phyloP scores from a whole-genome alignment of 2,329 filamentous ascomycete species.

The Zasmidium citrigriseum region DNA sequence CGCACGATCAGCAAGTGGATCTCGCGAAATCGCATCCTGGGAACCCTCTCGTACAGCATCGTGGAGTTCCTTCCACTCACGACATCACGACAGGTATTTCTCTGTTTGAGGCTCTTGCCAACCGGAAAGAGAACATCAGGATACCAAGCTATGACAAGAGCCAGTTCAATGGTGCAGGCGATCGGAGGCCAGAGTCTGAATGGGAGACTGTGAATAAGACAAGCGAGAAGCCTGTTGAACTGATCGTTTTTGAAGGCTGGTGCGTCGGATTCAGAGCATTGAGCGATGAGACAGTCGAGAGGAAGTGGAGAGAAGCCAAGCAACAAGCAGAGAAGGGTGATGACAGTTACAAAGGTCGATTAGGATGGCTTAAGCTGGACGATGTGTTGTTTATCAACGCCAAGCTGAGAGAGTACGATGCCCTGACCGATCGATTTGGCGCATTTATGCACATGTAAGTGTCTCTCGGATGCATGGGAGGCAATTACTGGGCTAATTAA shows the following conservation, averaged over 20 bases:
- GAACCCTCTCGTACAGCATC: slow-evolving; percentile 76
- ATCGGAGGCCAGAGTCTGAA: slow-evolving; percentile 62
- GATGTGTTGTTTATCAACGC: slow-evolving; percentile 62
- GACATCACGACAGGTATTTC: slow-evolving; percentile 65
- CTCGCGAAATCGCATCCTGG: slow-evolving; percentile 66
- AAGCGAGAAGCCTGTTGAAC: slow-evolving; percentile 51
- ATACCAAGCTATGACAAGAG: slow-evolving; percentile 86
- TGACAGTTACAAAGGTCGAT: slow-evolving; percentile 47
- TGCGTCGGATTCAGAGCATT: slow-evolving; percentile 79
- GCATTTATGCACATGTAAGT: slow-evolving; percentile 65
- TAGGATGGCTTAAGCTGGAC: slow-evolving; percentile 57
- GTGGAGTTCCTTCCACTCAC: slow-evolving; percentile 83
- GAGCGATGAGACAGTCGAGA: slow-evolving; percentile 54
- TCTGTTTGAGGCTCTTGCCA: slow-evolving; percentile 63
- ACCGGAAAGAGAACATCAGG: slow-evolving; percentile 51
- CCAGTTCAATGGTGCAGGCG: slow-evolving; percentile 72
- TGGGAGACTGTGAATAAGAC: slow-evolving; percentile 63
- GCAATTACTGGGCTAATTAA: too few relatives aligned
- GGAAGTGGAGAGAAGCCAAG: slow-evolving; percentile 54
- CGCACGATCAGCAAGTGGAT: slow-evolving; percentile 65
- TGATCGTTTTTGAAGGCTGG: slow-evolving; percentile 88
- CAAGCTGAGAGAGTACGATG: slow-evolving; percentile 59
- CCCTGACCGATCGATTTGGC: slow-evolving; percentile 61
- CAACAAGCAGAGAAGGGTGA: slow-evolving; percentile 47
- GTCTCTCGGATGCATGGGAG: too few relatives aligned